A percentile compares a stretch with the other conserved stretches of the same genome.
Conservation (phyloP, 108 stramenopile genomes). For the Hondaea fermentalgiana region DNA sequence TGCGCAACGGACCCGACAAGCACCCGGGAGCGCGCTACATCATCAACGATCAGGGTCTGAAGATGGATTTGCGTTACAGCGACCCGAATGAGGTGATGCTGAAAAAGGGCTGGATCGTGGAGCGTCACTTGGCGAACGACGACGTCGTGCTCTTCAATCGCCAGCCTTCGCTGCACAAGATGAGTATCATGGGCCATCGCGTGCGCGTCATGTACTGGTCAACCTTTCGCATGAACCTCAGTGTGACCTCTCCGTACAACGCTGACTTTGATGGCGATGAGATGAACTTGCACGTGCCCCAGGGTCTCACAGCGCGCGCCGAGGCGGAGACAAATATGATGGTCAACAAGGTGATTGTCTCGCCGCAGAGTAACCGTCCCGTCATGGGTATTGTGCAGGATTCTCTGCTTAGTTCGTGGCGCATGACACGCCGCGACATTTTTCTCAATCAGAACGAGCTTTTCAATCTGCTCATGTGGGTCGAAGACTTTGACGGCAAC, state of each 20-base stretch:
- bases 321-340: conserved; percentile 96
- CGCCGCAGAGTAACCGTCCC: conserved; percentile 92
- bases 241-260: conserved; percentile 96
- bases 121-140: conserved; percentile 89
- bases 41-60: conserved; percentile 82
- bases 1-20: conserved; percentile 82
- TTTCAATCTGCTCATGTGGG: conserved; percentile 94
- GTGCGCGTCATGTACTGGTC: conserved; percentile 97
- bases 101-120: conserved; percentile 89
- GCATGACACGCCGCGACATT: conserved; percentile 87
- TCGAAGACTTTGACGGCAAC: conserved; percentile 76
- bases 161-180: conserved; percentile 97
- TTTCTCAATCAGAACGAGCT: conserved; percentile 87
- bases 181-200: conserved; percentile 97
- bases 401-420: conserved; percentile 77
- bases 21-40: conserved; percentile 96
- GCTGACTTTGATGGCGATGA: conserved; percentile 99
- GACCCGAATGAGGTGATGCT: conserved; percentile 66
- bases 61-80: conserved; percentile 85
- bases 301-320: conserved; percentile 83
- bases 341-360: conserved; percentile 84
- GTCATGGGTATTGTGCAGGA: conserved; percentile 99
- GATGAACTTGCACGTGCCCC: conserved; percentile 98
- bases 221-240: conserved; percentile 95
- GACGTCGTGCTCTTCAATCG: conserved; percentile 98